Evolutionary conservation across 2,329 filamentous ascomycete species (phyloP).

Genomic region (Pleoardoris graminearum): DNA sequence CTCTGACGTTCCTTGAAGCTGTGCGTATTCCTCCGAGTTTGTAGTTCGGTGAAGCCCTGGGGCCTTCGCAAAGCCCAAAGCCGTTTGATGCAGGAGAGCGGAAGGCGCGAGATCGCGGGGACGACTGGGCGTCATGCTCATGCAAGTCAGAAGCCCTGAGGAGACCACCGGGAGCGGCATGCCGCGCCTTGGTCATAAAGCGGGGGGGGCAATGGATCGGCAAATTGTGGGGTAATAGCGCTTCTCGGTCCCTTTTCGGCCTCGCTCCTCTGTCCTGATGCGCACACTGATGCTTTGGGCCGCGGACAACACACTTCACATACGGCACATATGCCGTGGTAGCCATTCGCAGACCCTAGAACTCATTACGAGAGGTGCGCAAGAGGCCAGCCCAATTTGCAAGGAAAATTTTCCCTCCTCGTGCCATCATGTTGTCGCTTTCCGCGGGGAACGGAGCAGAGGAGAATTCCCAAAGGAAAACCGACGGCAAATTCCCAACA

Average conservation of each 20-base stretch:
- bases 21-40: not conserved
- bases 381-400: conserved; percentile 20
- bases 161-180: conserved; percentile 14
- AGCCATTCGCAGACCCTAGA: conserved; percentile 7
- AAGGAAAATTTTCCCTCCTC: conserved; percentile 27
- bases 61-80: conserved; percentile 26
- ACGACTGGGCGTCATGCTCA: conserved; percentile 40
- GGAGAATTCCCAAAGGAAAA: not conserved
- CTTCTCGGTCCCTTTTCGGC: conserved; percentile 28
- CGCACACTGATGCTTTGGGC: conserved; percentile 12
- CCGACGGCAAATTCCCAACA: conserved; percentile 4
- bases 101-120: conserved; percentile 21
- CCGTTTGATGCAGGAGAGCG: conserved; percentile 24
- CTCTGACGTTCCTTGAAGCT: not conserved
- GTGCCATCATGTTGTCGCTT: conserved; percentile 17
- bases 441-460: conserved; percentile 6
- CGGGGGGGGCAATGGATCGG: conserved; percentile 39
- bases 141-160: conserved; percentile 38
- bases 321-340: conserved; percentile 12
- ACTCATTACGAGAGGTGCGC: conserved; percentile 24
- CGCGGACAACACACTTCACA: conserved; percentile 19
- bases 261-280: conserved; percentile 27
- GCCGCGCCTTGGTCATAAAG: conserved; percentile 38
- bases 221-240: conserved; percentile 46
- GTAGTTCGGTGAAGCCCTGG: not conserved